phyloP scores from a whole-genome alignment of 306 rosid species.

The Quercus robur region DNA sequence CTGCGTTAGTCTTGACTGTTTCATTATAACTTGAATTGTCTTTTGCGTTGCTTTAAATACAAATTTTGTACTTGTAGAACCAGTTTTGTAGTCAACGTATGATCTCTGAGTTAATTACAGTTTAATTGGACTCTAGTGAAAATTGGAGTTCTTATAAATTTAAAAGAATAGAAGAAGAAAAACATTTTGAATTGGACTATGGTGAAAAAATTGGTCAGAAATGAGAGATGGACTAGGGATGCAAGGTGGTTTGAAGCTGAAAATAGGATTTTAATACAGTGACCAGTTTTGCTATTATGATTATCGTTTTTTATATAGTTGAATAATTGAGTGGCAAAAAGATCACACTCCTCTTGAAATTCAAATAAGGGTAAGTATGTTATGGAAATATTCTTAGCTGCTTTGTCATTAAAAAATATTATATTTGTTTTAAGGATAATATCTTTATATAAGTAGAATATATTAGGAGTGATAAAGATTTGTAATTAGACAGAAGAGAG shows the following conservation, averaged over 20 bases:
- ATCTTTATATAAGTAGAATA: not conserved
- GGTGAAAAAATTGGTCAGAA: slow-evolving; percentile 10
- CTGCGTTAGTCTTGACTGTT: slow-evolving; percentile 4
- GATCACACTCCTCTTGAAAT: not conserved
- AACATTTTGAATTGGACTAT: slow-evolving; percentile 13
- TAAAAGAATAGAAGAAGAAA: not conserved
- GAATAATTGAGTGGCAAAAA: not conserved
- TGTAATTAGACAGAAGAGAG: not conserved
- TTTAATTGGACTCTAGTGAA: not conserved
- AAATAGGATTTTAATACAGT: not conserved
- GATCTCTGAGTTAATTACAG: slow-evolving; percentile 10
- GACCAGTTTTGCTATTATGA: not conserved
- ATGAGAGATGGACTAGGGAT: slow-evolving; percentile 8
- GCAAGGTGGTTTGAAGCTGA: not conserved
- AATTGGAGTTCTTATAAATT: not conserved
- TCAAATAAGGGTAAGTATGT: not conserved
- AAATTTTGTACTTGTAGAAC: slow-evolving; percentile 4
- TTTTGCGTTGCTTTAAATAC: slow-evolving; percentile 1
- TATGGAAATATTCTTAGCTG: not conserved
- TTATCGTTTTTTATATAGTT: not conserved
- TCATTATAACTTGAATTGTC: slow-evolving; percentile 12
- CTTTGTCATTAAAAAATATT: not conserved
- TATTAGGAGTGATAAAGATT: not conserved
- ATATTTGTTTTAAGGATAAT: not conserved
- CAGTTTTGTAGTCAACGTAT: slow-evolving; percentile 7